phyloP scores from a whole-genome alignment of 345 rosid genomes.

The Arabis hirsuta region DNA sequence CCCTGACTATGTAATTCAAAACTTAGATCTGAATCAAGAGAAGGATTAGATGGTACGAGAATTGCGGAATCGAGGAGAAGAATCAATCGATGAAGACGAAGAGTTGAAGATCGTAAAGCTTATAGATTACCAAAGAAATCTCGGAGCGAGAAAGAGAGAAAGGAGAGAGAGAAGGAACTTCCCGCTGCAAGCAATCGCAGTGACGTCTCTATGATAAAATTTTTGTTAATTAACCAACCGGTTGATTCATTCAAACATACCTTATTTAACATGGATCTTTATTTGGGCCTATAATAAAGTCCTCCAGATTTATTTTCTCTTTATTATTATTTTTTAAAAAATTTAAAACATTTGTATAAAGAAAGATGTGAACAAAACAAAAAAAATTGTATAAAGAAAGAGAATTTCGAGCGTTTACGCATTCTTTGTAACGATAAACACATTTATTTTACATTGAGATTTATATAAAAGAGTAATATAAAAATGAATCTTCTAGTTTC shows the following conservation, averaged over 20 bases:
- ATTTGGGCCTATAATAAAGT: constrained; percentile 7
- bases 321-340: no score
- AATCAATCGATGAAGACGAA: neutral
- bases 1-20: neutral
- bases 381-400: no score
- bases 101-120: neutral
- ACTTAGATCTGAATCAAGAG: constrained; percentile 26
- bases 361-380: no score
- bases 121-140: constrained; percentile 8
- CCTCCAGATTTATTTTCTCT: neutral
- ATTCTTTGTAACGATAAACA: no score
- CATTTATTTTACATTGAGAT: no score
- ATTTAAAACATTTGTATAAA: no score
- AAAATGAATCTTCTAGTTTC: no score
- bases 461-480: no score
- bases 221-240: neutral
- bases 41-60: neutral
- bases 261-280: neutral
- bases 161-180: constrained; percentile 10
- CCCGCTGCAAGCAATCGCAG: constrained; percentile 35
- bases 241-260: constrained; percentile 11
- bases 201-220: neutral
- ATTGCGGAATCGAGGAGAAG: neutral
- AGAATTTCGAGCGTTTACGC: no score
- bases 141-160: no score